phyloP scores from a whole-genome alignment of 805 yeast genomes.

The Monosporozyma unispora region DNA sequence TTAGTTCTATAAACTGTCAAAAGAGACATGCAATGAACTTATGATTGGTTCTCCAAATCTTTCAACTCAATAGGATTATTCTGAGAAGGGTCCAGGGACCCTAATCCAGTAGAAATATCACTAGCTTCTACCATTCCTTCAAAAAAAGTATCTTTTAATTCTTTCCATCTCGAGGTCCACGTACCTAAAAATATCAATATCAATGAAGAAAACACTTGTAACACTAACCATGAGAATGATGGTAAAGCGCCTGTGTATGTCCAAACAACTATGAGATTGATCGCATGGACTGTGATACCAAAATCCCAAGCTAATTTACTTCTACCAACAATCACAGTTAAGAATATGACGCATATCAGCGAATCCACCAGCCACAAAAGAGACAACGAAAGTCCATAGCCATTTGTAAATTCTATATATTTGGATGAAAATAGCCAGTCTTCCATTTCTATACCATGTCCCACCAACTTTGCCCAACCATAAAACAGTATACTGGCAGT shows the following conservation, averaged over 20 bases:
- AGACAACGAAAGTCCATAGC: constrained; percentile 69
- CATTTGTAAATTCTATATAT: constrained; percentile 58
- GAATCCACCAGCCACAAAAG: constrained; percentile 78
- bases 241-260: constrained; percentile 62
- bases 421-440: constrained; percentile 77
- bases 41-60: constrained; percentile 13
- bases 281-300: constrained; percentile 83
- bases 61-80: constrained; percentile 8
- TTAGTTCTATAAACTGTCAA: too few species aligned
- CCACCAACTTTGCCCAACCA: constrained; percentile 57
- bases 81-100: neutral
- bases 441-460: constrained; percentile 54
- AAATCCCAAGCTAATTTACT: constrained; percentile 95
- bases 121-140: constrained; percentile 60
- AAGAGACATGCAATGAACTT: too few species aligned
- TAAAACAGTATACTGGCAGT: constrained; percentile 62
- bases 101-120: constrained; percentile 1
- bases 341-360: constrained; percentile 70
- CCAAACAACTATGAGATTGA: constrained; percentile 66
- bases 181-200: constrained; percentile 75
- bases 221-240: constrained; percentile 72
- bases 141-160: constrained; percentile 79
- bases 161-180: constrained; percentile 88
- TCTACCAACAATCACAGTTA: constrained; percentile 82
- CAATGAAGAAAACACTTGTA: constrained; percentile 60